A percentile compares a stretch with the other conserved stretches of the same genome.
phyloP scores from a whole-genome alignment of 2,329 filamentous ascomycete species.

The Claviceps purpurea region DNA sequence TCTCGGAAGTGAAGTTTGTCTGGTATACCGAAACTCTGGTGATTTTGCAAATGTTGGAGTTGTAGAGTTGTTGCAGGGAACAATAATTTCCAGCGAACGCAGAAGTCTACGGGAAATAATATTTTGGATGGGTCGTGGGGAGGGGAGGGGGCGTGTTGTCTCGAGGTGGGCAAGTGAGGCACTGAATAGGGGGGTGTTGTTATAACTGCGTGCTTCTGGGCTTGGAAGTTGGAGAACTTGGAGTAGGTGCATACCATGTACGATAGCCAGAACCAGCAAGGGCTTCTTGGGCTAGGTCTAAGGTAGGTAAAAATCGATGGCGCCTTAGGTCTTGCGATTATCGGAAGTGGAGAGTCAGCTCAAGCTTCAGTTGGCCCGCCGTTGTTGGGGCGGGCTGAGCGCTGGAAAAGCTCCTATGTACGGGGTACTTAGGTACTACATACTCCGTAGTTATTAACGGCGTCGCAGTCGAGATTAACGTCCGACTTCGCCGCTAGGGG shows the following conservation, averaged over 20 bases:
- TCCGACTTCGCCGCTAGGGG: background rate
- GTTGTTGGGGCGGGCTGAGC: conserved; percentile 4
- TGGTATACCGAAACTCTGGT: background rate
- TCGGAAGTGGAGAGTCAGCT: conserved; percentile 10
- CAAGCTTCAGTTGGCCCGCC: background rate
- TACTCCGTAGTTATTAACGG: background rate
- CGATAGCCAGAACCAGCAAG: no score
- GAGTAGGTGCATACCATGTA: background rate
- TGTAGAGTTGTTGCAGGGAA: conserved; percentile 6
- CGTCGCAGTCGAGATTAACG: background rate
- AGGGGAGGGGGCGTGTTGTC: conserved; percentile 8
- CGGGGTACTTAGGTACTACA: no score
- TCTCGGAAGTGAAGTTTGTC: conserved; percentile 4
- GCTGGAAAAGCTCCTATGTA: background rate
- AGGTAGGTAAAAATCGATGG: conserved; percentile 15
- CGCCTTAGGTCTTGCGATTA: conserved; percentile 19
- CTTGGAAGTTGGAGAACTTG: conserved; percentile 10
- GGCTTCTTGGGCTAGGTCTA: conserved; percentile 3
- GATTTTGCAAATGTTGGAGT: conserved; percentile 2
- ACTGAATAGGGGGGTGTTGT: conserved; percentile 8
- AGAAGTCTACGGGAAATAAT: conserved; percentile 25
- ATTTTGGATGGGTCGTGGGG: conserved; percentile 19
- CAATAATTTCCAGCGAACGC: conserved; percentile 7
- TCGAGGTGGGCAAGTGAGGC: conserved; percentile 1
- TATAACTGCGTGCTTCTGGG: conserved; percentile 13